Base-by-base conservation (phyloP, 208 protist species). In the Trypanosoma lewisi region DNA sequence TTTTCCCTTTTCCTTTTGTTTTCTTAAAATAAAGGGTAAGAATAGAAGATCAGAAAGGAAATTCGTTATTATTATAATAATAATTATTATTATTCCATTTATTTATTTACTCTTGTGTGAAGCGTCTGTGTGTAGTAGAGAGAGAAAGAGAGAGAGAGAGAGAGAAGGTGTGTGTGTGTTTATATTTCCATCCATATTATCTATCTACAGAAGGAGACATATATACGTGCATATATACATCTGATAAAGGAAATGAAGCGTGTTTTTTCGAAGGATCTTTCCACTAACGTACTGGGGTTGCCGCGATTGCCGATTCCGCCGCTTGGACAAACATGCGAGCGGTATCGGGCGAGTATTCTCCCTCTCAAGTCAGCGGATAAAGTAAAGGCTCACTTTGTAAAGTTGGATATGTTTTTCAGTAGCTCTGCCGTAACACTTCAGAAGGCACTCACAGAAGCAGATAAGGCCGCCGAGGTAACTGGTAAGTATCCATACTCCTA, bases 221-320 rank as follows among this genome's bases (percentile, higher is more conserved):
- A n/a, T n/a, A n/a, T n/a, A n/a, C n/a, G n/a, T n/a, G n/a, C 16
- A 47, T 5, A 5, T 25, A 9, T 4, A 47, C 42, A 5, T 9
- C 42, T 5, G n/a, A 47, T 55, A 50, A 44, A 2, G 27, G 36
- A 67, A 56, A 92, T 92, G 85, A 86, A 82, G 76, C 80, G 78
- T 34, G 83, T 89, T 52, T 39, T 57, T 17, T 59, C 77, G 28
- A 66, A 67, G 30, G 80, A 91, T 61, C 67, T 89, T 12, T 57
- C 77, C 19, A 59, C 75, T 52, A 96, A 96, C 62, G 83, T 90
- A 34, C 80, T 94, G 45, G 55, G 75, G 41, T 65, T 96, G 25
- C 88, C 82, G 9, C 80, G 91, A 0, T 73, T 95, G 37, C 85
- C 88, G 1, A 81, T 96, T 39, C 91, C 91, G 0, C 48, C 76